These are phyloP conservation scores for Gymnopus androsaceus DNA, from an alignment of 1,284 basidiomycete genomes.

Conservation along the genomic window DNA sequence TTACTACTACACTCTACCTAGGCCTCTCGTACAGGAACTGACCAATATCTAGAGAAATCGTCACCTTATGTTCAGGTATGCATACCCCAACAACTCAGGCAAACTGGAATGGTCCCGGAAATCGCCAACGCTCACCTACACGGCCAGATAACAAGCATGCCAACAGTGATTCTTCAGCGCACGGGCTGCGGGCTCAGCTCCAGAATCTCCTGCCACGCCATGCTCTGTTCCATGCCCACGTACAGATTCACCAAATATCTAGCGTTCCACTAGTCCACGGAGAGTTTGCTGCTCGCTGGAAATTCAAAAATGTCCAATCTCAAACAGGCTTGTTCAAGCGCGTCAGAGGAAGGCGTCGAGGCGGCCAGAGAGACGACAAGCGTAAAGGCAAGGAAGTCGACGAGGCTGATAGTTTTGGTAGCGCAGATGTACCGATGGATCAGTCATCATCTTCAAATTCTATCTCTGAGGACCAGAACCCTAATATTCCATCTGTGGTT, in stretches of 20 bases:
- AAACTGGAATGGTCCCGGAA: not conserved
- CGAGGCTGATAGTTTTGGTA: slow-evolving; percentile 23
- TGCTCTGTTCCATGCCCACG: slow-evolving; percentile 65
- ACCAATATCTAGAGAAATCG: too few relatives aligned
- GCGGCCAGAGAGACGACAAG: slow-evolving; percentile 19
- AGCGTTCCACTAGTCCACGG: slow-evolving; percentile 78
- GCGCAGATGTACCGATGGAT: slow-evolving; percentile 26
- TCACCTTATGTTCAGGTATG: slow-evolving; percentile 4
- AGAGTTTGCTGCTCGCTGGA: slow-evolving; percentile 76
- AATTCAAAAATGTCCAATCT: slow-evolving; percentile 63
- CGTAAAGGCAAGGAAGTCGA: slow-evolving; percentile 30
- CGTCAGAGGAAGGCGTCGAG: slow-evolving; percentile 35
- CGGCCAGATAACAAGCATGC: not conserved
- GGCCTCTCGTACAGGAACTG: too few relatives aligned
- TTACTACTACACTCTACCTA: too few relatives aligned
- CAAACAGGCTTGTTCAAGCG: slow-evolving; percentile 22
- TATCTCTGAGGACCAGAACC: slow-evolving; percentile 25
- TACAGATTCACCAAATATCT: slow-evolving; percentile 72
- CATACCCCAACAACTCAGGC: not conserved
- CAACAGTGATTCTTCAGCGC: slow-evolving; percentile 17
- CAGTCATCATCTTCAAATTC: slow-evolving; percentile 26
- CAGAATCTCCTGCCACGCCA: slow-evolving; percentile 57
- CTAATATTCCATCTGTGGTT: slow-evolving; percentile 35
- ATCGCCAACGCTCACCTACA: not conserved
- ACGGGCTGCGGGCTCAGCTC: slow-evolving; percentile 46